Evolutionary conservation across 805 yeast genomes (phyloP), one percentile per base, ranked within the genome.

Genomic region (Zygosaccharomyces lentus): DNA sequence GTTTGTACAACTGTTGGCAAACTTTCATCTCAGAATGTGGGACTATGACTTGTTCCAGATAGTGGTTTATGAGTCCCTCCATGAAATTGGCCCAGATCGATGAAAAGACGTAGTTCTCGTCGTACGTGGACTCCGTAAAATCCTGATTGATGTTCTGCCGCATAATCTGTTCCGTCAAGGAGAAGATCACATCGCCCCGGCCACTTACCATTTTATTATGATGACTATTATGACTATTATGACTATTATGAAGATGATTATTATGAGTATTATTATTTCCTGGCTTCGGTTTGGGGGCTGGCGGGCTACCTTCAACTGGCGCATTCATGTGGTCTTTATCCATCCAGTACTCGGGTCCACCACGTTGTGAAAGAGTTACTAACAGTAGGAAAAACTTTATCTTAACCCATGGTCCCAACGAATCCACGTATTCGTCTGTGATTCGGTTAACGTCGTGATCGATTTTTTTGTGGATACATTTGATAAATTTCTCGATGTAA

Each of bases 21-120:
- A 66, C 68, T 45, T 65, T 66, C 59, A 58, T 58, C 46, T 66
- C 70, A 13, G 68, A 64, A 15, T 54, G 58, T 6, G 70, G 69
- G 4, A 65, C 65, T 19, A 66, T 66, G 2, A 61, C 55, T 39
- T 57, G 59, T 34, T 66, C 68, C 47, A 66, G 45, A 46, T 65
- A 65, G 46, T 66, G 70, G 39, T 66, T 66, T 15, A 66, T 66
- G 34, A 66, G 45, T 5, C 69, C 69, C 46, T 66, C 70, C 68
- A 65, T 66, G 39, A 66, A 66, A 41, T 66, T 66, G 2, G 70
- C 69, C 70, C 70, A 66, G 10, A 64, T 63, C 2, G 68, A 62
- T 6, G 68, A 64, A 46, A 62, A 63, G 1, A 66, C 66, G 42
- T 63, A 61, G 39, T 66, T 63, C 45, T 63, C 66, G 40, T 64